Evolutionary conservation across 2,329 filamentous ascomycete genomes (phyloP).

Genomic region (Parastagonospora nodorum): DNA sequence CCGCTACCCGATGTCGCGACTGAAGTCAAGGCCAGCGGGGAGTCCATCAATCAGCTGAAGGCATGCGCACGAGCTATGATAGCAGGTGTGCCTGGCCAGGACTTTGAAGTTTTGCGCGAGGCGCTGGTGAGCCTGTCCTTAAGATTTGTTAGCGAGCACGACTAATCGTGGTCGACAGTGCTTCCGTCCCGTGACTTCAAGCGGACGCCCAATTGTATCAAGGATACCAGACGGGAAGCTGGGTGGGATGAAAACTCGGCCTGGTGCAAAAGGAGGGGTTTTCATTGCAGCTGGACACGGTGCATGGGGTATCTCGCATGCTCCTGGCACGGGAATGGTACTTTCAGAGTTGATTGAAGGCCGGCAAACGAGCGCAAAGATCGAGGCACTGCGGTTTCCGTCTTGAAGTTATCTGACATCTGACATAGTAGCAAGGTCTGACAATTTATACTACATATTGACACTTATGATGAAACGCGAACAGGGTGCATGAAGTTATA

Average conservation of each 20-base stretch:
- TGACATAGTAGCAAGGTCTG: background rate
- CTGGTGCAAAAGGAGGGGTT: conserved; percentile 62
- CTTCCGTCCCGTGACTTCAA: conserved; percentile 71
- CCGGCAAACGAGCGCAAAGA: conserved; percentile 61
- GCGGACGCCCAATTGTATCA: conserved; percentile 67
- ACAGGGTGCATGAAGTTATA: no score
- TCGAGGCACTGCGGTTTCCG: conserved; percentile 56
- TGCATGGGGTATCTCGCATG: conserved; percentile 67
- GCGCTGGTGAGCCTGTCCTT: conserved; percentile 52
- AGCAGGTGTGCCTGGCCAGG: conserved; percentile 50
- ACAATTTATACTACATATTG: background rate
- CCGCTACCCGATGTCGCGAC: conserved; percentile 64
- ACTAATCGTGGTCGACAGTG: conserved; percentile 51
- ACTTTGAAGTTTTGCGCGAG: conserved; percentile 67
- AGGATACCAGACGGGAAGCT: conserved; percentile 63
- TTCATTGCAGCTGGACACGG: conserved; percentile 76
- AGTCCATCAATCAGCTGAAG: conserved; percentile 58
- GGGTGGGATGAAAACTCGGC: conserved; percentile 54
- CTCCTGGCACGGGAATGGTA: conserved; percentile 71
- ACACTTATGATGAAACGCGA: no score
- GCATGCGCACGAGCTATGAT: conserved; percentile 57
- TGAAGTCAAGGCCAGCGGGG: conserved; percentile 54
- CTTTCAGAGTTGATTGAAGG: conserved; percentile 73
- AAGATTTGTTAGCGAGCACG: background rate
- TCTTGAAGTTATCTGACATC: conserved; percentile 3